Conservation (phyloP, 345 rosid species). For the Syzygium grande region DNA sequence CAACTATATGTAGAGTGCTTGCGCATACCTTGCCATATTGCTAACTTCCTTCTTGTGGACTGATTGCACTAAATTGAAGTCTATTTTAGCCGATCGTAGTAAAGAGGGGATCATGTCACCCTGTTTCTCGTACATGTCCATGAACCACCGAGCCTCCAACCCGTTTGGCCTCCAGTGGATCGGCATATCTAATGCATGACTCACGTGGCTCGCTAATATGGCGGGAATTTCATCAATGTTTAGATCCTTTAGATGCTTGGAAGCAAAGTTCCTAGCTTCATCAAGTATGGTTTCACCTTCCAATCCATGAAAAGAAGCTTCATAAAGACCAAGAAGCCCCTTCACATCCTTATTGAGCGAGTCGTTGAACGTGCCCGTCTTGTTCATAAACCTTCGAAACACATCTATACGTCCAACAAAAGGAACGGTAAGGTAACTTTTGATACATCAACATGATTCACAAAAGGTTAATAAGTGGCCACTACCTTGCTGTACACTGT, state of each 20-base stretch:
- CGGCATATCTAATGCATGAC: conserved; percentile 13
- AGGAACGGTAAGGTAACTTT: neutral
- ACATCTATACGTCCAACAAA: neutral
- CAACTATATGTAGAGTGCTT: neutral
- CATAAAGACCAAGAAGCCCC: conserved; percentile 13
- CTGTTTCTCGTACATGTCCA: neutral
- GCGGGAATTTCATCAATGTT: neutral
- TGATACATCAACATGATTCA: neutral
- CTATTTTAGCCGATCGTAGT: conserved; percentile 12
- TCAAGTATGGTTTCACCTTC: conserved; percentile 8
- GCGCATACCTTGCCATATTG: conserved; percentile 1
- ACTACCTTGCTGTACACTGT: neutral
- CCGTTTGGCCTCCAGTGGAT: conserved; percentile 4
- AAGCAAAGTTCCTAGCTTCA: conserved; percentile 4
- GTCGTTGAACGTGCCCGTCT: neutral
- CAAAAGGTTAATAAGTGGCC: neutral
- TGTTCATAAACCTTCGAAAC: conserved; percentile 9
- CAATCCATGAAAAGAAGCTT: conserved; percentile 12
- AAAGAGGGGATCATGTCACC: neutral
- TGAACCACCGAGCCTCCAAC: conserved; percentile 14
- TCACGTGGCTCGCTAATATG: neutral
- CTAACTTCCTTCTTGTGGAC: conserved; percentile 4
- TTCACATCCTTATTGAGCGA: neutral
- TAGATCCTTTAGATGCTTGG: neutral
- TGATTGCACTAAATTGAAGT: conserved; percentile 4